Base-by-base conservation (phyloP, 371 early-diverging fungal species). In the Syncephalastrum monosporum region DNA sequence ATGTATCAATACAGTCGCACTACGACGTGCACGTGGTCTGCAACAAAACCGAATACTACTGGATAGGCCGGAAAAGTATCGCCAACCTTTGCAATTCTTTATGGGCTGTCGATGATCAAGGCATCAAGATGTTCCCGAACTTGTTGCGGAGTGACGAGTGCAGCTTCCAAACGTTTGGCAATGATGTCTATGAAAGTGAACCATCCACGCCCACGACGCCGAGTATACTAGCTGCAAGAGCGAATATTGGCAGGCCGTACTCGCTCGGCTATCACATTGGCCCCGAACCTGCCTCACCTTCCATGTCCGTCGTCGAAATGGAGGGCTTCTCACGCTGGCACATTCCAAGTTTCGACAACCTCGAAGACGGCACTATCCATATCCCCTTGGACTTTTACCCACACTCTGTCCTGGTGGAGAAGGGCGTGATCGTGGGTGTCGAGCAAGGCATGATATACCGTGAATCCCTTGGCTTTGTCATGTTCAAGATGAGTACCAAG, bases 361-460 rank as follows among this genome's bases (percentile, higher is more conserved):
- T 72, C 3, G 57, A 50, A 19, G 60, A 60, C 15, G 57, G 75
- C 24, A 67, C 77, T 1, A 60, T 87, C 47, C 65, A 74, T 52
- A 83, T 91, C 41, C 77, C 83, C 0, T 63, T 88, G n/a, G 94
- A 92, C 43, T 93, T 89, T 65, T 90, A 89, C 64, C 92, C 92
- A 5, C 75, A 91, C 50, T 83, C 89, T n/a, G 81, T 93, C 17
- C 51, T 88, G 23, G 67, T 91, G 45, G 81, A 86, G 14, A 81
- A 87, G 53, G 93, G 93, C 0, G 79, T 95, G 8, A 75, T 92
- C 38, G 77, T 91, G 33, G 95, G 95, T 16, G 73, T 92, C 15
- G 88, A 91, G 45, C 89, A 88, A 59, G 82, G 78, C 38, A 74
- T 89, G 53, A 77, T 82, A 5, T 68, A 80, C 17, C 74, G 73